Evolutionary conservation across 2,329 filamentous ascomycete genomes (phyloP).

Genomic region (Sarocladium kiliense): DNA sequence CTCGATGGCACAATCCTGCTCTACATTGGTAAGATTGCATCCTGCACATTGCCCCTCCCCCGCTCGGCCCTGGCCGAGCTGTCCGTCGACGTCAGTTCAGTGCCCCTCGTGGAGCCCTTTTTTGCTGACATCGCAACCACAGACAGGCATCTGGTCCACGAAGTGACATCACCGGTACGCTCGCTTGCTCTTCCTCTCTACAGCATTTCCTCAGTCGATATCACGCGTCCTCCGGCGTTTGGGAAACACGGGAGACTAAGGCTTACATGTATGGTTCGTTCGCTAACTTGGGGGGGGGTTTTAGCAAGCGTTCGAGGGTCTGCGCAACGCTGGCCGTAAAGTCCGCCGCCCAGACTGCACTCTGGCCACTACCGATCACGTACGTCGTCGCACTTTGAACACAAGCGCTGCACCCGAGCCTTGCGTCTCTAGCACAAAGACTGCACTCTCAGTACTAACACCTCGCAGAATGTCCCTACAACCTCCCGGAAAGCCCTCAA

Average conservation of each 20-base stretch:
- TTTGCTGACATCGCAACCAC: constrained; percentile 11
- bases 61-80: background rate
- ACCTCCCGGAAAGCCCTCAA: constrained; percentile 87
- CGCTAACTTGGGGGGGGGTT: no score
- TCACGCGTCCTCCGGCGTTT: no score
- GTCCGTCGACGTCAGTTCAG: background rate
- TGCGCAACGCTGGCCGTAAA: constrained; percentile 80
- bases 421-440: background rate
- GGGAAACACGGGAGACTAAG: no score
- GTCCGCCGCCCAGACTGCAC: constrained; percentile 96
- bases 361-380: constrained; percentile 92
- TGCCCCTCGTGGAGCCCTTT: background rate
- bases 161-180: constrained; percentile 91
- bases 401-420: background rate
- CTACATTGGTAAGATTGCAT: constrained; percentile 72
- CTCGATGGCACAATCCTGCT: constrained; percentile 87
- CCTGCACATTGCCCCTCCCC: background rate
- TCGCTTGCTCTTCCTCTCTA: background rate
- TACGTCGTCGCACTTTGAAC: constrained; percentile 42
- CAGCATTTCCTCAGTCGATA: background rate
- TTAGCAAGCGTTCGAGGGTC: constrained; percentile 93
- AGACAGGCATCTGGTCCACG: constrained; percentile 95
- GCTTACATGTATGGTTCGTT: no score
- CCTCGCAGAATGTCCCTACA: constrained; percentile 80
- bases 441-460: constrained; percentile 14